Evolutionary conservation across 2,329 filamentous ascomycete species (phyloP), one percentile per base, ranked within the genome.

Genomic region (Juglanconis juglandina): DNA sequence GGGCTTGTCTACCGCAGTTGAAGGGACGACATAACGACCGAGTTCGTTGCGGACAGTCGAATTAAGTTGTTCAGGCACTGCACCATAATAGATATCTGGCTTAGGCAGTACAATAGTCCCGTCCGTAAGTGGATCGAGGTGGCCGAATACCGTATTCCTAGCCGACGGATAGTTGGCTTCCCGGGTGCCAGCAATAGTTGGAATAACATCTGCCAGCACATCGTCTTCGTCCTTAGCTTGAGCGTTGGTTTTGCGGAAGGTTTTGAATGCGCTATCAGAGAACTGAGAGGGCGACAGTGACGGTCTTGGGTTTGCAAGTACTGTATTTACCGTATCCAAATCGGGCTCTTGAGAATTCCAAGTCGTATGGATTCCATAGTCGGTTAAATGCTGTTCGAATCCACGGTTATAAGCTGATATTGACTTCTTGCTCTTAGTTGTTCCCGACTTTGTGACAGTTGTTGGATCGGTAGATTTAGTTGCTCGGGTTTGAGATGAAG

Each of bases 231-330:
- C n/a, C n/a, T n/a, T n/a, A n/a, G n/a, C n/a, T n/a, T n/a, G n/a
- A 39, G 50, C 62, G 61, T 73, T 67, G 39, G 58, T 68, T 33
- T 64, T 33, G 51, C 58, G 53, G 53, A 78, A 77, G 8, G 66
- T 58, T 37, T 66, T 33, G 49, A 72, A 75, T 1, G 65, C 66
- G 13, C 61, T 55, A 9, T 73, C 63, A 0, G 70, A 66, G 63
- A 76, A 75, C 39, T 64, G 51, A 30, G 73, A 75, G 44, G 68
- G 69, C 34, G 72, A 77, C 61, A 77, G 72, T 17, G 73, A 76
- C 14, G 63, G 53, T 64, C 72, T 66, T 24, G 42, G 68, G 42
- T 59, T 59, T 30, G 60, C 61, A 24, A 76, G 52, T 56, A 66
- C 69, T 53, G 66, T 52, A 33, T 63, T 65, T 14, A 74, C 60